Percentiles rank a stretch among this genome's conserved stretches.
phyloP scores from a whole-genome alignment of 768 basidiomycete species.

The Leccinellum albellum region DNA sequence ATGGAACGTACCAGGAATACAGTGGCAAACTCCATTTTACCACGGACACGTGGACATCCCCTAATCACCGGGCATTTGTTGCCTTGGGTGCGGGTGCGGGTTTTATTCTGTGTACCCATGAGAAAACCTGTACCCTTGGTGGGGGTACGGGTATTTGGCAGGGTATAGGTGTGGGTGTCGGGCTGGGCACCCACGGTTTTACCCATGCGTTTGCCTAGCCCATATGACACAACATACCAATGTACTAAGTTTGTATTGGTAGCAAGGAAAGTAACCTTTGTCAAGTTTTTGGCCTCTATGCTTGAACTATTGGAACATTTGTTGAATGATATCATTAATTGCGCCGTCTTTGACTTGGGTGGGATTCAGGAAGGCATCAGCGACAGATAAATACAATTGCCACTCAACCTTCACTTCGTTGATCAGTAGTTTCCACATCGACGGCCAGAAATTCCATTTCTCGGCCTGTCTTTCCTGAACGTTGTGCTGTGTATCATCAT shows the following conservation, averaged over 20 bases:
- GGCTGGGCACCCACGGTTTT: background rate
- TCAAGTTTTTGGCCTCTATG: background rate
- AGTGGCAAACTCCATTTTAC: too few species aligned
- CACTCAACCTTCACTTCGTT: background rate
- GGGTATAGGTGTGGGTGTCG: background rate
- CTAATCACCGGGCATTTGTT: too few species aligned
- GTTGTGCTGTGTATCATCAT: background rate
- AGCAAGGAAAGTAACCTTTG: background rate
- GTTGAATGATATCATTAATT: background rate
- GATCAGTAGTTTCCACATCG: background rate
- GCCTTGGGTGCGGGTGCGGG: too few species aligned
- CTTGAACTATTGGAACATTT: background rate
- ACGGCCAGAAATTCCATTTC: background rate
- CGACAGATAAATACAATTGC: background rate
- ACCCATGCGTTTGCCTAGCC: background rate
- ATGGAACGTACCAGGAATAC: too few species aligned
- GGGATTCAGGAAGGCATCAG: background rate
- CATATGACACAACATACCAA: background rate
- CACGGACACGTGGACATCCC: too few species aligned
- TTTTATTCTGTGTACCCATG: background rate
- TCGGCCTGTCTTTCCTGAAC: background rate
- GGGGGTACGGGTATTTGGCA: background rate
- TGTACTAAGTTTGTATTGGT: background rate
- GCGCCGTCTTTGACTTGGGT: background rate
- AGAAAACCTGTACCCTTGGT: background rate